Evolutionary conservation across 2,329 filamentous ascomycete genomes (phyloP).

Genomic region (Phyllosticta citriasiana): DNA sequence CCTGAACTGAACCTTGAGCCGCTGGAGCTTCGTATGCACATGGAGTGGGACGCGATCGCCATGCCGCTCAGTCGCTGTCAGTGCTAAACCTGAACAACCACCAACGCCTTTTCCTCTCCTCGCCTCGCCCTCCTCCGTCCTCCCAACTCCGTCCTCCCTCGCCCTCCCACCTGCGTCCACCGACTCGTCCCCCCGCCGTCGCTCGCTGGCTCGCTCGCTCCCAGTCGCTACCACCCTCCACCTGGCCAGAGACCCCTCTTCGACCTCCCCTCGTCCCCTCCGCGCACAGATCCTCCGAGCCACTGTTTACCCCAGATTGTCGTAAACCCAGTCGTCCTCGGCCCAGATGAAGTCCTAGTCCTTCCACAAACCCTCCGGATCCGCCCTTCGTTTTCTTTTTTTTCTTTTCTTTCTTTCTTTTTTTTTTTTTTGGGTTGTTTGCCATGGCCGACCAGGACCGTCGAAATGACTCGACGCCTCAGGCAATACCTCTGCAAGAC

Average conservation of each 20-base stretch:
- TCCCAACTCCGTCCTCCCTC: background rate
- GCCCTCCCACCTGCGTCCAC: background rate
- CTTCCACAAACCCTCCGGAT: background rate
- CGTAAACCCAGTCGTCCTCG: background rate
- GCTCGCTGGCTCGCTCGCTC: background rate
- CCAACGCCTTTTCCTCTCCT: background rate
- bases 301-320: conserved; percentile 11
- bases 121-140: background rate
- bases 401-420: too few relatives aligned
- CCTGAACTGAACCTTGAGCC: background rate
- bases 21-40: background rate
- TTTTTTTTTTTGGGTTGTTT: too few relatives aligned
- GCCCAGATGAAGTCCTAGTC: conserved; percentile 5
- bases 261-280: conserved; percentile 7
- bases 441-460: conserved; percentile 17
- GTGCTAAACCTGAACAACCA: background rate
- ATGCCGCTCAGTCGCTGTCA: background rate
- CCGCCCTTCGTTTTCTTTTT: conserved; percentile 2
- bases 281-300: conserved; percentile 10
- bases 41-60: background rate
- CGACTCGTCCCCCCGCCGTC: background rate
- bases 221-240: background rate
- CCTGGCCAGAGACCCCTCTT: background rate
- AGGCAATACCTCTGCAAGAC: conserved; percentile 63
- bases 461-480: conserved; percentile 39